Percentiles rank a stretch among this genome's conserved stretches.
Conservation (phyloP, 352 stramenopile species). For the Pythium biforme region DNA sequence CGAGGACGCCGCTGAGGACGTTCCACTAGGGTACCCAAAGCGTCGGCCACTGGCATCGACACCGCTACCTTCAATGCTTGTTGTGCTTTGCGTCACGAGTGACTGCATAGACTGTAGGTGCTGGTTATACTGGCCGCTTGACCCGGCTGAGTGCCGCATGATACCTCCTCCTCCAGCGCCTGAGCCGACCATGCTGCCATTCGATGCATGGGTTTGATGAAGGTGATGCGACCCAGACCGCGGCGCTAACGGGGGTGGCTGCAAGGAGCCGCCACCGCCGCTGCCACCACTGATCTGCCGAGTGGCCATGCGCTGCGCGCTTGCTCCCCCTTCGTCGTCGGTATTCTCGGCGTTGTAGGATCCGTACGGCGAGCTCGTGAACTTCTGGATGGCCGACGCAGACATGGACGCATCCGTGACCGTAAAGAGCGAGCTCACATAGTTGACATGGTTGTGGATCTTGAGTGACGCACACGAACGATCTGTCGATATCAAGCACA, state of each 20-base stretch:
- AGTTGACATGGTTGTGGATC: slow-evolving; percentile 70
- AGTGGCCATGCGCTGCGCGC: slow-evolving; percentile 1
- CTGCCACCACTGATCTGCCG: slow-evolving; percentile 15
- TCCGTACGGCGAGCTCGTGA: slow-evolving; percentile 28
- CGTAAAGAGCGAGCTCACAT: slow-evolving; percentile 65
- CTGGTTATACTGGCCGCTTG: neutral
- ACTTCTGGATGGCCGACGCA: slow-evolving; percentile 23
- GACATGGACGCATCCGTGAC: slow-evolving; percentile 33
- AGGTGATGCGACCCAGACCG: slow-evolving; percentile 6
- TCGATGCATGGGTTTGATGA: slow-evolving; percentile 10
- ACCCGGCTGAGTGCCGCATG: slow-evolving; percentile 10
- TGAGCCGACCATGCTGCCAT: neutral
- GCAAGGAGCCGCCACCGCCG: neutral
- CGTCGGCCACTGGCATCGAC: slow-evolving; percentile 18
- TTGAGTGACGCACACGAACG: slow-evolving; percentile 78
- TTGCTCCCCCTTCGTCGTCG: slow-evolving; percentile 11
- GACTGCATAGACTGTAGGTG: slow-evolving; percentile 8
- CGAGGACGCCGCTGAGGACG: slow-evolving; percentile 37
- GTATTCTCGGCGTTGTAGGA: slow-evolving; percentile 23
- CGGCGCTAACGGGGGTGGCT: slow-evolving; percentile 16
- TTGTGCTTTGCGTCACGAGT: neutral
- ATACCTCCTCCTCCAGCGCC: slow-evolving; percentile 18
- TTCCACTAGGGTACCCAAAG: slow-evolving; percentile 22
- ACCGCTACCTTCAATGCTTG: slow-evolving; percentile 19
- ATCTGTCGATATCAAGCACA: slow-evolving; percentile 35